A percentile compares a stretch with the other conserved stretches of the same genome.
phyloP scores from a whole-genome alignment of 352 stramenopile species.

The Ophiocytium majus region DNA sequence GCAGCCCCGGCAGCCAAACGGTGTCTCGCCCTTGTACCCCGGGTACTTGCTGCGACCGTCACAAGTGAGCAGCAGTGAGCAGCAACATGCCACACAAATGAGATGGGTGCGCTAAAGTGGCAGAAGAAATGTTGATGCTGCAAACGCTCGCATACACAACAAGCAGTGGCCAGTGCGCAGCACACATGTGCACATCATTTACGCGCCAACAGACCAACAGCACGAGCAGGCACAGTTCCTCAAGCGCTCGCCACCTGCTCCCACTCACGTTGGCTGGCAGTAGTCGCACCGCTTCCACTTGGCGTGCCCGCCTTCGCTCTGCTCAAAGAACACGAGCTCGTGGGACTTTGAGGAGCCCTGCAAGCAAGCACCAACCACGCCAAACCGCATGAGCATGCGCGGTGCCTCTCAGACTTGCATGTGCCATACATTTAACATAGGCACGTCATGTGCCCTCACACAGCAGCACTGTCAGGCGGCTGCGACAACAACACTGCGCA shows the following conservation, averaged over 20 bases:
- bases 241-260: too few species aligned
- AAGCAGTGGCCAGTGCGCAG: not conserved
- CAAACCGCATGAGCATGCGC: too few species aligned
- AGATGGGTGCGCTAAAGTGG: not conserved
- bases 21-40: slow-evolving; percentile 2
- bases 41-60: slow-evolving; percentile 27
- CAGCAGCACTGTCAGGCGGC: too few species aligned
- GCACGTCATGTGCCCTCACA: too few species aligned
- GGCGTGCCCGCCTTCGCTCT: not conserved
- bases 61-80: too few species aligned
- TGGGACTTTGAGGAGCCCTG: not conserved
- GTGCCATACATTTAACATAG: too few species aligned
- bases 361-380: too few species aligned
- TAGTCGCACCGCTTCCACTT: slow-evolving; percentile 15
- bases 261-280: slow-evolving; percentile 19
- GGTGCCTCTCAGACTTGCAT: too few species aligned
- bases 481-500: too few species aligned
- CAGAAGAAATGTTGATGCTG: not conserved
- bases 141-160: not conserved
- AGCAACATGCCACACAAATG: not conserved
- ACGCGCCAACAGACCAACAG: not conserved
- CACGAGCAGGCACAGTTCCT: not conserved
- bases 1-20: slow-evolving; percentile 15
- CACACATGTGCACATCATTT: not conserved
- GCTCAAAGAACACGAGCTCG: not conserved